Base-by-base conservation (phyloP, 2,329 filamentous ascomycete genomes). In the Aspergillus ibericus region DNA sequence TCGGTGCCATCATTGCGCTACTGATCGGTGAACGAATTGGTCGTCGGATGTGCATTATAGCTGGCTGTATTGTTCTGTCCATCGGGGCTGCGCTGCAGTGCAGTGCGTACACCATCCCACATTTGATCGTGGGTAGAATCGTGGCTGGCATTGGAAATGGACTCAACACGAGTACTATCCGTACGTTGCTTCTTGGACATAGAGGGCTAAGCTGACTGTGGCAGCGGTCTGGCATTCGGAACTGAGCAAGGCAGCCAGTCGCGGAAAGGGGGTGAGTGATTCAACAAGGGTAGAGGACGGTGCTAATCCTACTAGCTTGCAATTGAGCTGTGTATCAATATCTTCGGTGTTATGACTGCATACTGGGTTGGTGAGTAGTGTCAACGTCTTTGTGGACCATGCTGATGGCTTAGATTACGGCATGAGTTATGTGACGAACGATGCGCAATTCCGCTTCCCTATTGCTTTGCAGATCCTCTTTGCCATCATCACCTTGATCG, bases 71-170 rank as follows among this genome's bases (percentile, higher is more conserved):
- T 18, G 66, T 74, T 40, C 61, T 75, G 5, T 59, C 59, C 10
- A 69, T 73, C 20, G 67, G 70, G 12, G 67, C 71, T 50, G 68
- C 68, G 13, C 64, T 75, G 16, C 67, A 72, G 47, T 60, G 57
- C 40, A 66, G 61, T 49, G 64, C 67, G 0, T 67, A 55, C 49
- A 61, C 63, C 9, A 65, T 68, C 9, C 68, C 70, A 8, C 72
- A 75, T 25, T 64, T 76, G 60, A 72, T 74, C 40, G 72, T 82
- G 12, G 80, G 80, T 16, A 74, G 81, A 18, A 75, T 80, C 47
- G 75, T 83, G n/a, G 80, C 80, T 9, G 81, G 80, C 6, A 69
- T 82, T 55, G 66, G 66, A 36, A 81, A 82, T 63, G 82, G 82
- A 15, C 72, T 81, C 22, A 75, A 75, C 36, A 73, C 72, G 0